phyloP scores from a whole-genome alignment of 495 filamentous ascomycete species.

The Penicillium paxilli region DNA sequence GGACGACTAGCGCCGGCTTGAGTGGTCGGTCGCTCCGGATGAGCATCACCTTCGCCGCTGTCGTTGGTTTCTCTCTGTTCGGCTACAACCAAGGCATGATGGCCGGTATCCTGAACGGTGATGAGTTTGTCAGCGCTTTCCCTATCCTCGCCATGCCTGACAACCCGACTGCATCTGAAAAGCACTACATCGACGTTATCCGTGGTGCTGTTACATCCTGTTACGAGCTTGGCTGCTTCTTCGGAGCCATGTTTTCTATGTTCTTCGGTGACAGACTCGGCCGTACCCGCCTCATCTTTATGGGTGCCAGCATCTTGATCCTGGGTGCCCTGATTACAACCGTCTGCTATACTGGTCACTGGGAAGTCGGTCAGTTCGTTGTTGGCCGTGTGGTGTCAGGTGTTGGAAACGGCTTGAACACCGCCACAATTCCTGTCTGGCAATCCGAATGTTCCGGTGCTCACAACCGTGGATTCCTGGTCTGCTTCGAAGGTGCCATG shows the following conservation, averaged over 20 bases:
- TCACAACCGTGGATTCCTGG: slow-evolving; percentile 73
- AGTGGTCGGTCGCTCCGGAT: slow-evolving; percentile 35
- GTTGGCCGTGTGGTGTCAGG: slow-evolving; percentile 72
- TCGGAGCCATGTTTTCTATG: slow-evolving; percentile 73
- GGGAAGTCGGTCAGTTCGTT: slow-evolving; percentile 65
- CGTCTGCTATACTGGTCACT: slow-evolving; percentile 42
- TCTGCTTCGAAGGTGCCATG: slow-evolving; percentile 78
- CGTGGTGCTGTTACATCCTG: slow-evolving; percentile 78
- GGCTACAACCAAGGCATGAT: slow-evolving; percentile 74
- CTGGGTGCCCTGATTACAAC: slow-evolving; percentile 71
- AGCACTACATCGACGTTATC: slow-evolving; percentile 59
- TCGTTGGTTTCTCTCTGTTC: slow-evolving; percentile 70
- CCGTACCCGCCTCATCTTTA: slow-evolving; percentile 57
- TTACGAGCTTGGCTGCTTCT: slow-evolving; percentile 76
- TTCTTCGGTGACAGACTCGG: slow-evolving; percentile 67
- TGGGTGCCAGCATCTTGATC: slow-evolving; percentile 70
- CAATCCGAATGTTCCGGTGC: slow-evolving; percentile 72
- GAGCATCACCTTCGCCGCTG: slow-evolving; percentile 40
- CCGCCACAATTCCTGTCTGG: slow-evolving; percentile 73
- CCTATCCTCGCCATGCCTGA: slow-evolving; percentile 49
- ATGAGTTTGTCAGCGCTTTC: slow-evolving; percentile 67
- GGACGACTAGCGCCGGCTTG: slow-evolving; percentile 38
- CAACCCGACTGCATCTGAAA: background rate
- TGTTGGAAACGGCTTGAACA: slow-evolving; percentile 74
- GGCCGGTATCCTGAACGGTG: slow-evolving; percentile 74